Percentiles rank a stretch among this genome's conserved stretches.
These are phyloP conservation scores for Ogataea methanolica DNA, from an alignment of 805 yeast species.

Conservation along the genomic window DNA sequence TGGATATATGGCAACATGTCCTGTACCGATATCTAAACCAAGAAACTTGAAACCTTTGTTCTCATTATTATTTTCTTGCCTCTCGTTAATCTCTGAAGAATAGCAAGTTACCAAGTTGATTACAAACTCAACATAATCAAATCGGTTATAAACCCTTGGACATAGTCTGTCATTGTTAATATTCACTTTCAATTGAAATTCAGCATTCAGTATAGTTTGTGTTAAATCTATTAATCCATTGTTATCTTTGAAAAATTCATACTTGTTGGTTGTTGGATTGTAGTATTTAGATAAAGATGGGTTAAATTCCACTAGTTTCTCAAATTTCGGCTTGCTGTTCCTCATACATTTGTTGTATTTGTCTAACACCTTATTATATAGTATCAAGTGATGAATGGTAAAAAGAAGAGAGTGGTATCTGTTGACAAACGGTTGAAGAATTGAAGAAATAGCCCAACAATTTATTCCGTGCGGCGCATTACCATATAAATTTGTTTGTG, in stretches of 20 bases:
- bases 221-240: conserved; percentile 21
- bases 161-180: conserved; percentile 22
- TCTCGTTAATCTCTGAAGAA: not conserved
- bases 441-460: too few species aligned
- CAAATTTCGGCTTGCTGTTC: conserved; percentile 8
- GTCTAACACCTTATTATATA: not conserved
- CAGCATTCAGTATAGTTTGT: conserved; percentile 10
- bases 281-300: conserved; percentile 15
- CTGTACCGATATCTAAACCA: conserved; percentile 47
- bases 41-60: not conserved
- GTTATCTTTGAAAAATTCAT: conserved; percentile 19
- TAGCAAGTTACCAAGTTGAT: conserved; percentile 3
- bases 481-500: too few species aligned
- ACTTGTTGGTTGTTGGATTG: conserved; percentile 4
- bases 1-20: conserved; percentile 45
- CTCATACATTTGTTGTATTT: not conserved
- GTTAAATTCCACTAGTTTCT: conserved; percentile 8
- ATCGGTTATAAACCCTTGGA: conserved; percentile 29
- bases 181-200: conserved; percentile 14
- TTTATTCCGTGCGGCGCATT: too few species aligned
- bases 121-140: conserved; percentile 25
- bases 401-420: too few species aligned
- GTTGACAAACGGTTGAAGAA: too few species aligned
- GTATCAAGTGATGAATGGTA: not conserved
- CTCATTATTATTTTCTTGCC: not conserved